Evolutionary conservation across 78 protist genomes (phyloP), one percentile per base, ranked within the genome.

Genomic region (Blattamonas nauphoetae): DNA sequence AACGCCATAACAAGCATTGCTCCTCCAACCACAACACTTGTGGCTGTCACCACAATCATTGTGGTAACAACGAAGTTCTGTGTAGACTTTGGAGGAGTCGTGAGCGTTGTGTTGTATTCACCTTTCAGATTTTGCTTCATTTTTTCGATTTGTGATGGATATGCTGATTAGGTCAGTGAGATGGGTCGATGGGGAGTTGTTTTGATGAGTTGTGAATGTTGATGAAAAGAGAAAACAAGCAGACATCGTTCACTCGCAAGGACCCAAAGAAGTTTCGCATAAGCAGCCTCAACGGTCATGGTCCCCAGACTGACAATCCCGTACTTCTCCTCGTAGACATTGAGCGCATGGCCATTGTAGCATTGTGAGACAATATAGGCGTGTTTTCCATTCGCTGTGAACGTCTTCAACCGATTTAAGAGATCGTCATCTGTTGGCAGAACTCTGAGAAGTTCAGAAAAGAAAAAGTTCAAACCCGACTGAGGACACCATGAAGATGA

Each of bases 271-370:
- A 86, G 79, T 55, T 86, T 86, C 5, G 88, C 55, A 29, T 34
- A 63, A 1, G 83, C 81, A 63, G 83, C 81, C 11, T 86, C 88
- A 34, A 79, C 82, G 1, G 88, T 86, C 88, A 86, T 86, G 1
- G 11, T 34, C 4, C 41, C 1, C 44, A 38, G 46, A 44, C 82
- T 21, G 38, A 86, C n/a, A 32, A 45, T 4, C 32, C 88, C 88
- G 32, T 33, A 6, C 83, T 79, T 79, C 43, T 4, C 33, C 41
- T 55, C 71, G 71, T 55, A 55, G 38, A 55, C 21, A 55, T 55
- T 55, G 38, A n/a, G 11, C 6, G 41, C 83, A 11, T 21, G 4
- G 33, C 83, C 83, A 11, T 6, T 79, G 83, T 4, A 6, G 83
- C 21, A 79, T 4, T 79, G 83, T 6, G 83, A 33, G 43, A 79